These are phyloP conservation scores for Otatea glauca DNA, from an alignment of 176 grass and related monocot genomes.

Conservation along the genomic window DNA sequence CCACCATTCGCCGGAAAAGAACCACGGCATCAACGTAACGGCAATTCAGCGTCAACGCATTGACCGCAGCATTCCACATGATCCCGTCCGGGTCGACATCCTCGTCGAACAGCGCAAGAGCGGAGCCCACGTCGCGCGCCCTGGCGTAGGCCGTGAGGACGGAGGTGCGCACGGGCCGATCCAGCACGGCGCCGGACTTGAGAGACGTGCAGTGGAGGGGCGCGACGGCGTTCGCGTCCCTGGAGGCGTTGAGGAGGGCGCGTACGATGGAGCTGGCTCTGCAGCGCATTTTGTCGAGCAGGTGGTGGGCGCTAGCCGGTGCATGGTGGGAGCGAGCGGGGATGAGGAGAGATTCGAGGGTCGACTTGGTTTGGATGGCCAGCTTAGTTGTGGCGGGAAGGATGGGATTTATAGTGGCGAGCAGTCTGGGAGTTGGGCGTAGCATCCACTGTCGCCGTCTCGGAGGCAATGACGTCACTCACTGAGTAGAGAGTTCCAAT, in stretches of 20 bases:
- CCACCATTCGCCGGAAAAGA: conserved; percentile 58
- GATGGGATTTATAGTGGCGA: not conserved
- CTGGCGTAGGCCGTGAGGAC: conserved; percentile 66
- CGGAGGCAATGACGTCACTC: no score
- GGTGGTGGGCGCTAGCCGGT: not conserved
- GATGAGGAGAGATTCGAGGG: not conserved
- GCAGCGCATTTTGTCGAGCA: conserved; percentile 53
- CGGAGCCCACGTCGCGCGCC: conserved; percentile 37
- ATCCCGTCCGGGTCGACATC: conserved; percentile 50
- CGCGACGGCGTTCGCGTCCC: conserved; percentile 2
- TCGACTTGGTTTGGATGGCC: not conserved
- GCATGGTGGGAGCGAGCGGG: conserved; percentile 25
- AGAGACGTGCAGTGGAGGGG: conserved; percentile 65
- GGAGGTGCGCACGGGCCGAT: conserved; percentile 69
- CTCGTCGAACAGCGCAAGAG: conserved; percentile 56
- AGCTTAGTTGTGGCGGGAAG: not conserved
- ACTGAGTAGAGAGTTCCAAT: no score
- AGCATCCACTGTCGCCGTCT: conserved; percentile 40
- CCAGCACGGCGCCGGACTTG: conserved; percentile 53
- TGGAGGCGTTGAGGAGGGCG: conserved; percentile 27
- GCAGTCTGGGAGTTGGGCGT: not conserved
- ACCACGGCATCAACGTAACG: conserved; percentile 31
- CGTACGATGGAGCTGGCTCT: conserved; percentile 43
- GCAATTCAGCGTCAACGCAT: conserved; percentile 24
- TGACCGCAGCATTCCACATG: conserved; percentile 74